Evolutionary conservation across 2,329 filamentous ascomycete genomes (phyloP).

Genomic region (Stemphylium lycopersici): DNA sequence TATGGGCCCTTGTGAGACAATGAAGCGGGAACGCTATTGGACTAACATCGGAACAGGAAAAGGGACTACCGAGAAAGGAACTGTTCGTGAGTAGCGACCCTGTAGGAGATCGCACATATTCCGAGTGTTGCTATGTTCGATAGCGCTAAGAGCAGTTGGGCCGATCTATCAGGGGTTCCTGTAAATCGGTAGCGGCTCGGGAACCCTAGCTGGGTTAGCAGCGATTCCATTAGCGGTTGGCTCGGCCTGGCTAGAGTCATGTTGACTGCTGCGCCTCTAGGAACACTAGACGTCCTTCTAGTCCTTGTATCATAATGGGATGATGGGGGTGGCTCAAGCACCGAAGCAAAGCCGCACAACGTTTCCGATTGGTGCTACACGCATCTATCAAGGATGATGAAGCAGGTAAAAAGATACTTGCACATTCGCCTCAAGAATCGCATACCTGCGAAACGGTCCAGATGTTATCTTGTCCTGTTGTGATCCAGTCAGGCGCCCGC

Average conservation of each 20-base stretch:
- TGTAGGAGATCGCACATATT: background rate
- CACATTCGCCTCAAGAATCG: background rate
- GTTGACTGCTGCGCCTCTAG: constrained; percentile 7
- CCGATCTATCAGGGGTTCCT: constrained; percentile 1
- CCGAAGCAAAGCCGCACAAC: background rate
- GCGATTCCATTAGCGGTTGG: constrained; percentile 5
- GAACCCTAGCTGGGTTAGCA: constrained; percentile 7
- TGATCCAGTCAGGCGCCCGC: background rate
- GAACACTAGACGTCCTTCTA: background rate
- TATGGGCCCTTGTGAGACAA: constrained; percentile 5
- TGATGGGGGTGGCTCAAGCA: background rate
- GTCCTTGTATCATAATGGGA: background rate
- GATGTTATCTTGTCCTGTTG: background rate
- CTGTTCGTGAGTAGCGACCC: constrained; percentile 4
- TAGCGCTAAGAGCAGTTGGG: constrained; percentile 3
- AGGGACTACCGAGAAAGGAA: constrained; percentile 5
- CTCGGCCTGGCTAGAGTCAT: constrained; percentile 14
- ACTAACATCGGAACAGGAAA: constrained; percentile 1
- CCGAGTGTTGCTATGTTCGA: constrained; percentile 7
- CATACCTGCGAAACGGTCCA: background rate
- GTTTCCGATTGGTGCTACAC: background rate
- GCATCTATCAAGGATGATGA: background rate
- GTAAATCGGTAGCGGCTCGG: constrained; percentile 9
- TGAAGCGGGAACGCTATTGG: constrained; percentile 5
- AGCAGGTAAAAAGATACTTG: background rate